Evolutionary conservation across 2,329 filamentous ascomycete species (phyloP).

Genomic region (Emergomyces orientalis): DNA sequence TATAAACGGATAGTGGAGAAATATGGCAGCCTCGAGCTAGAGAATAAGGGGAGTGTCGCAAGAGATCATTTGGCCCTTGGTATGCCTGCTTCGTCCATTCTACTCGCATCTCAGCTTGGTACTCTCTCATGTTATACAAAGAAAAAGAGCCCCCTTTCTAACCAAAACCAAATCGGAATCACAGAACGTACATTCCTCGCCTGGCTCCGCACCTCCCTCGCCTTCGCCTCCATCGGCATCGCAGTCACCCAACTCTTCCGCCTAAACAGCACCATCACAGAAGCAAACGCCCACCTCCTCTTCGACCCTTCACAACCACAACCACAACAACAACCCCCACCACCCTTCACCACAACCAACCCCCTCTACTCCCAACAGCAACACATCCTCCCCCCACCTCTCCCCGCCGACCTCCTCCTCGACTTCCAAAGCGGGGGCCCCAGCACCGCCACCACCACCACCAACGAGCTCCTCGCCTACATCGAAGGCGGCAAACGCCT

Average conservation of each 20-base stretch:
- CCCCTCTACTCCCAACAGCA: conserved; percentile 15
- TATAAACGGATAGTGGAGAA: conserved; percentile 46
- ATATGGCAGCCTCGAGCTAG: conserved; percentile 54
- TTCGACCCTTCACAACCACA: conserved; percentile 8
- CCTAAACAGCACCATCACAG: conserved; percentile 45
- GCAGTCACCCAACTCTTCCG: conserved; percentile 59
- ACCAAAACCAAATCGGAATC: background rate
- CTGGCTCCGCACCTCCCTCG: conserved; percentile 57
- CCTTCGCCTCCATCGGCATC: conserved; percentile 57
- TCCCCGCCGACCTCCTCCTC: background rate
- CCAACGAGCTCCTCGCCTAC: conserved; percentile 8
- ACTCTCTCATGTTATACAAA: background rate
- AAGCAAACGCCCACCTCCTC: conserved; percentile 12
- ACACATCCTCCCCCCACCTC: conserved; percentile 12
- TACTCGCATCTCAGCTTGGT: background rate
- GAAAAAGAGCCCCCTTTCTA: background rate
- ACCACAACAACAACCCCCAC: conserved; percentile 14
- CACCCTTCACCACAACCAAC: conserved; percentile 17
- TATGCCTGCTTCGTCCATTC: conserved; percentile 26
- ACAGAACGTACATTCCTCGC: conserved; percentile 59
- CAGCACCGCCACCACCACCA: conserved; percentile 33
- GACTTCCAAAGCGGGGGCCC: background rate
- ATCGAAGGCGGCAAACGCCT: conserved; percentile 24
- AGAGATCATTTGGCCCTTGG: conserved; percentile 56
- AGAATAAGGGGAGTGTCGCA: conserved; percentile 58